A percentile compares a stretch with the other conserved stretches of the same genome.
phyloP scores from a whole-genome alignment of 2,329 filamentous ascomycete species.

The Coniella lustricola region DNA sequence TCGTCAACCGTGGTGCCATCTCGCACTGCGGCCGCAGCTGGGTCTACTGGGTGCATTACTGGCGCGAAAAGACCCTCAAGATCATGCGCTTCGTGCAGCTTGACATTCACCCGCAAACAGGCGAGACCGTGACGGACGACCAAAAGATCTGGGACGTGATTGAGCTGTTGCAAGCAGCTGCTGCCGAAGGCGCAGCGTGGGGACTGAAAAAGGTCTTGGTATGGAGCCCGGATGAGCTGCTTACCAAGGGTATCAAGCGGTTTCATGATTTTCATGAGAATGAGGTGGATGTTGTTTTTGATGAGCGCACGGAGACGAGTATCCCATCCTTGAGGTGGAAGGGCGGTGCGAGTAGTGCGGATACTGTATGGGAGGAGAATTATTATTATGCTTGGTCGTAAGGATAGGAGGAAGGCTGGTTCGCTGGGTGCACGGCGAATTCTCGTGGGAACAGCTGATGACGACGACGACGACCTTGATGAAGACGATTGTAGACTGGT shows the following conservation, averaged over 20 bases:
- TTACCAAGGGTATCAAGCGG: constrained; percentile 22
- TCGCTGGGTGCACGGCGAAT: too few relatives aligned
- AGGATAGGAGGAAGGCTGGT: too few relatives aligned
- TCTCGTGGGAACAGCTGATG: too few relatives aligned
- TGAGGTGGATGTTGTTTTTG: constrained; percentile 23
- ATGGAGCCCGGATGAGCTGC: constrained; percentile 30
- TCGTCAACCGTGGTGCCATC: constrained; percentile 20
- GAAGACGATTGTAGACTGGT: too few relatives aligned
- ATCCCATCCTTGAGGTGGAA: constrained; percentile 31
- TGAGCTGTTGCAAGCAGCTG: constrained; percentile 27
- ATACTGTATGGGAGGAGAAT: constrained; percentile 25
- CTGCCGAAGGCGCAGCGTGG: constrained; percentile 26
- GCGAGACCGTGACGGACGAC: constrained; percentile 8
- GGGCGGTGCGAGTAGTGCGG: constrained; percentile 20
- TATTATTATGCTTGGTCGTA: constrained; percentile 26
- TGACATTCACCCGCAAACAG: constrained; percentile 11
- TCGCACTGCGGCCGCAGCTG: constrained; percentile 22
- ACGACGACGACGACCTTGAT: too few relatives aligned
- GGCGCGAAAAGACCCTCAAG: constrained; percentile 24
- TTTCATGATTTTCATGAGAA: constrained; percentile 33
- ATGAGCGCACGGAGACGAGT: constrained; percentile 25
- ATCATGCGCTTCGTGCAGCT: constrained; percentile 22
- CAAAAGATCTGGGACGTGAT: constrained; percentile 22
- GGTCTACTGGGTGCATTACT: constrained; percentile 32
- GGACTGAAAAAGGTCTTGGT: constrained; percentile 28